phyloP scores from a whole-genome alignment of 768 basidiomycete genomes.

The Agaricus bisporus region DNA sequence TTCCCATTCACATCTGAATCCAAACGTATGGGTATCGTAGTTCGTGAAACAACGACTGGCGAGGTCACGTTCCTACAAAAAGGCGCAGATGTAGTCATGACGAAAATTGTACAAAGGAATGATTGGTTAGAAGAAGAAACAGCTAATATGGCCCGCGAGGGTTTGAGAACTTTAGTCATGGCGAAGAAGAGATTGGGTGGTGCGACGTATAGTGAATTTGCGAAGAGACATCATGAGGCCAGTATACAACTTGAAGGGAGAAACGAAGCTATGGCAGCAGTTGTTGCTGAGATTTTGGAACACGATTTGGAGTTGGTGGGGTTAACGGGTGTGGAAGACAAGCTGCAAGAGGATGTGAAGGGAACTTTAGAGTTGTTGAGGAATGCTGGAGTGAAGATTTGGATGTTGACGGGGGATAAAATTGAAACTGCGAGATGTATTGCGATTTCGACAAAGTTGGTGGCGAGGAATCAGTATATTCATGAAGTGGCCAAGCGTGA shows the following conservation, averaged over 20 bases:
- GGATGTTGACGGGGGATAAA: slow-evolving; percentile 99
- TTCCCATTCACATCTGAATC: slow-evolving; percentile 99
- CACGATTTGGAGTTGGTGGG: slow-evolving; percentile 88
- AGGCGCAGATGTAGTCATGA: slow-evolving; percentile 98
- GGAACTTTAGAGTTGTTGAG: slow-evolving; percentile 86
- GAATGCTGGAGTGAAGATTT: slow-evolving; percentile 97
- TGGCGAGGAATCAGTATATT: slow-evolving; percentile 94
- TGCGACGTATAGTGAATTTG: slow-evolving; percentile 71
- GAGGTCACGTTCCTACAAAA: slow-evolving; percentile 92
- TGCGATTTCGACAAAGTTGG: slow-evolving; percentile 94
- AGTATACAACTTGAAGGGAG: slow-evolving; percentile 74
- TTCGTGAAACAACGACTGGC: slow-evolving; percentile 68
- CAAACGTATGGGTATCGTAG: slow-evolving; percentile 98
- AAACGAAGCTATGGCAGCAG: slow-evolving; percentile 72
- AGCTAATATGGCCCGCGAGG: slow-evolving; percentile 97
- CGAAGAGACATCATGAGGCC: slow-evolving; percentile 64
- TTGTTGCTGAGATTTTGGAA: slow-evolving; percentile 76
- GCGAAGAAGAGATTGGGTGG: slow-evolving; percentile 71
- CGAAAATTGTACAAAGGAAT: slow-evolving; percentile 88
- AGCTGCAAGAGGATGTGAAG: slow-evolving; percentile 95
- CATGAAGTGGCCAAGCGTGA: slow-evolving; percentile 91
- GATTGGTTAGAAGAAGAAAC: slow-evolving; percentile 99
- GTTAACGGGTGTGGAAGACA: slow-evolving; percentile 98
- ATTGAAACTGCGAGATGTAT: slow-evolving; percentile 99
- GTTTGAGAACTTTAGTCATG: slow-evolving; percentile 89